These are phyloP conservation scores for Carex pumila DNA, from an alignment of 176 grass and related monocot species.

Conservation along the genomic window DNA sequence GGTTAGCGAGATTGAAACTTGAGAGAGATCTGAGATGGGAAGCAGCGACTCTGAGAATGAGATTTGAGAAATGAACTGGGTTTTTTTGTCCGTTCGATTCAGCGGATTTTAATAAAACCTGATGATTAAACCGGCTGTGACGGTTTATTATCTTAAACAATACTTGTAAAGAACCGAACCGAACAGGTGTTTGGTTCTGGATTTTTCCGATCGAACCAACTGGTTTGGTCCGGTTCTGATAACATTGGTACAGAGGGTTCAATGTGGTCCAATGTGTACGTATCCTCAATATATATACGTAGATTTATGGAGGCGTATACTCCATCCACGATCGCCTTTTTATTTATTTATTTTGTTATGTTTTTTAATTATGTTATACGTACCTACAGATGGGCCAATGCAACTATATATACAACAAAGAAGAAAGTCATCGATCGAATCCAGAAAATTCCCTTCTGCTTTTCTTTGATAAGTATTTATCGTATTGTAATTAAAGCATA, in stretches of 20 bases:
- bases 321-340: background rate
- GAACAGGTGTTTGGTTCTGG: too few species aligned
- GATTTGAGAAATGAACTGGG: too few species aligned
- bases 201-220: too few species aligned
- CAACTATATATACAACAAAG: background rate
- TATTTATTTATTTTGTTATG: background rate
- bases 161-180: too few species aligned
- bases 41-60: constrained; percentile 7
- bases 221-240: too few species aligned
- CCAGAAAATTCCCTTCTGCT: background rate
- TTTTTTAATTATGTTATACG: background rate
- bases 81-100: too few species aligned
- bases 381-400: background rate
- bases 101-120: too few species aligned
- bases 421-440: background rate
- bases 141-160: too few species aligned
- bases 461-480: background rate
- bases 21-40: constrained; percentile 46
- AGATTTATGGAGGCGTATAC: background rate
- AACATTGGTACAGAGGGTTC: too few species aligned
- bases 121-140: too few species aligned
- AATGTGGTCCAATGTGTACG: too few species aligned
- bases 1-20: constrained; percentile 48
- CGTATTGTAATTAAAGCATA: background rate
- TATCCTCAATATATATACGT: too few species aligned